Evolutionary conservation across 2,329 filamentous ascomycete genomes (phyloP), one percentile per base, ranked within the genome.

Genomic region (Fusarium keratoplasticum): DNA sequence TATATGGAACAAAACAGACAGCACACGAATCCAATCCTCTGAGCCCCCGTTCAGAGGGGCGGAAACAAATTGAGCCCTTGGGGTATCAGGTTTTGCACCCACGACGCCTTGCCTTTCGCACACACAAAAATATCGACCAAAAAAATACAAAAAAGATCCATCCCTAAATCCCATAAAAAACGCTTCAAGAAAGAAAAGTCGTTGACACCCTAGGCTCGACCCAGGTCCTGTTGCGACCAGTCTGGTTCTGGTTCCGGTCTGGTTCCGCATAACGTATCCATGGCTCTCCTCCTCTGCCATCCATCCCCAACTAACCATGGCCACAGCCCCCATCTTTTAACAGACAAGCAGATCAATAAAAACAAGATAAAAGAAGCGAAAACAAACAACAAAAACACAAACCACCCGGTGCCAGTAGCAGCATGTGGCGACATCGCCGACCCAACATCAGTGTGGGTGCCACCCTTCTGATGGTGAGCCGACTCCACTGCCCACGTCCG

Each of bases 141-240:
- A 52, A 52, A 29, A 52, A 29, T n/a, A 52, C 11, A n/a, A 52
- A 29, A n/a, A 47, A 25, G 25, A 18, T 44, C 11, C 36, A 18
- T 33, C 29, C 20, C 22, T 27, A 71, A 44, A 38, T 44, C 13
- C 29, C 18, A 40, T 38, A 40, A 22, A 22, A 52, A 65, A 54
- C 33, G 50, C 35, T 40, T 16, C 54, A 18, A 57, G 31, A 57
- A 64, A 47, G 42, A 58, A 66, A 66, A 42, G 50, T 7, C 38
- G 55, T 38, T 72, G 64, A 47, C 64, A 31, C 61, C 71, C 71
- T 66, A 64, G 64, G 61, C 60, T 42, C 58, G 20, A 61, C n/a
- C 64, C 67, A 60, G 73, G 72, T 74, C n/a, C 71, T 74, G 71
- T 74, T 72, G 52, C 60, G 47, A 44, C 71, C 72, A 74, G 68